Conservation (phyloP, 1,139 yeast species). For the Nakaseomyces sp. region DNA sequence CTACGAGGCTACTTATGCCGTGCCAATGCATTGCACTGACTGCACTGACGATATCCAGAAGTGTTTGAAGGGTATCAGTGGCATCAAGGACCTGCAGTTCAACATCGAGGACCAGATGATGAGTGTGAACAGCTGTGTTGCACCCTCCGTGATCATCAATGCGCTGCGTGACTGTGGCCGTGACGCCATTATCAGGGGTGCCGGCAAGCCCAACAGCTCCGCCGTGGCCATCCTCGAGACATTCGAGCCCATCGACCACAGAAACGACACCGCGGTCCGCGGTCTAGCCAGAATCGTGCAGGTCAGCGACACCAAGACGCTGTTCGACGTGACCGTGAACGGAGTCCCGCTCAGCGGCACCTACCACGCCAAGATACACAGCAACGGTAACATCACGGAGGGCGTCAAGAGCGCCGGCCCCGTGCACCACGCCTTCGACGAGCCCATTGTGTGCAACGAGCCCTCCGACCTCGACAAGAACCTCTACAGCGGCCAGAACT, state of each 20-base stretch:
- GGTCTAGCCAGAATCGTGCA: slow-evolving; percentile 87
- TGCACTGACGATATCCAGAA: slow-evolving; percentile 19
- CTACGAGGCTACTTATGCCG: slow-evolving; percentile 29
- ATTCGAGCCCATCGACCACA: slow-evolving; percentile 35
- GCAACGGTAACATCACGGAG: slow-evolving; percentile 63
- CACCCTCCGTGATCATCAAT: slow-evolving; percentile 24
- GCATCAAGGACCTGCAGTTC: slow-evolving; percentile 17
- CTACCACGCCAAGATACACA: slow-evolving; percentile 61
- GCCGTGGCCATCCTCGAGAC: slow-evolving; percentile 87
- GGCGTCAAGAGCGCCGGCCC: slow-evolving; percentile 69
- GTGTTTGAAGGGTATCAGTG: slow-evolving; percentile 17
- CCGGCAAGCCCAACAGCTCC: slow-evolving; percentile 80
- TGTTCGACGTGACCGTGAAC: slow-evolving; percentile 71
- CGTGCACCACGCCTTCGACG: slow-evolving; percentile 38
- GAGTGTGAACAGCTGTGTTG: slow-evolving; percentile 21
- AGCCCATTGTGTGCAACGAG: slow-evolving; percentile 29
- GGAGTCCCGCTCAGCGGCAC: slow-evolving; percentile 53
- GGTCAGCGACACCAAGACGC: slow-evolving; percentile 40
- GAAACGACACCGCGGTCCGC: slow-evolving; percentile 58
- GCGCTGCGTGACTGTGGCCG: slow-evolving; percentile 40
- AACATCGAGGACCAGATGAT: slow-evolving; percentile 20
- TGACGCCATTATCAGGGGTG: slow-evolving; percentile 87
- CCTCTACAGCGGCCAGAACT: slow-evolving; percentile 47
- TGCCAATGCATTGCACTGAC: slow-evolving; percentile 22
- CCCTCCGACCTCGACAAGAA: slow-evolving; percentile 30